phyloP scores from a whole-genome alignment of 2,329 filamentous ascomycete genomes.

The Clarireedia monteithiana region DNA sequence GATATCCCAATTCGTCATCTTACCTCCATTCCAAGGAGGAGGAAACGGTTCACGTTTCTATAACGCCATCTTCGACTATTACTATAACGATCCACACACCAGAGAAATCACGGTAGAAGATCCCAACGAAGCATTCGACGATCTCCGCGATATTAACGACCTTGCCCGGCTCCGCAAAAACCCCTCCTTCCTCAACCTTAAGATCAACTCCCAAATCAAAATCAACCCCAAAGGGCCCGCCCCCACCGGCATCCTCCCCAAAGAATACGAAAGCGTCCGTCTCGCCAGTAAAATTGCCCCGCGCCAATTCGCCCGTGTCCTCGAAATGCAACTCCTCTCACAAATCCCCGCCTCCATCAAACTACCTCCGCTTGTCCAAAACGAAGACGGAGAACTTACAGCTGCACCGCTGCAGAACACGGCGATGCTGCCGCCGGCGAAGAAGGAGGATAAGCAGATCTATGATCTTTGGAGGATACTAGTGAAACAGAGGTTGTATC shows the following conservation, averaged over 20 bases:
- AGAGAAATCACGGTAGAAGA: slow-evolving; percentile 89
- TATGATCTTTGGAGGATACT: slow-evolving; percentile 67
- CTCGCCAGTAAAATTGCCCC: slow-evolving; percentile 61
- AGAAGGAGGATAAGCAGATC: slow-evolving; percentile 48
- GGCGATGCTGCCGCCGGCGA: not conserved
- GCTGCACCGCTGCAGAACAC: too few relatives aligned
- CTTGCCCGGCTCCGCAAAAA: slow-evolving; percentile 53
- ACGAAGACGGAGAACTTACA: slow-evolving; percentile 19
- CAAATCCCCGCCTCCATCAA: slow-evolving; percentile 49
- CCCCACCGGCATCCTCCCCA: slow-evolving; percentile 48
- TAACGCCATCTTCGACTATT: slow-evolving; percentile 64
- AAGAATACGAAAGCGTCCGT: slow-evolving; percentile 49
- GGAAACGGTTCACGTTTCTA: slow-evolving; percentile 79
- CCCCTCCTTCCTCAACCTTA: slow-evolving; percentile 49
- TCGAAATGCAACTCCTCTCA: slow-evolving; percentile 69
- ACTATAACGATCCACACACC: slow-evolving; percentile 54
- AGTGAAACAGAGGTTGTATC: slow-evolving; percentile 70
- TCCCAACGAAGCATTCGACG: slow-evolving; percentile 79
- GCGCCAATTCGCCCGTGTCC: slow-evolving; percentile 66
- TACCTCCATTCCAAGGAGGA: slow-evolving; percentile 77
- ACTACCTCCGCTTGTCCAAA: slow-evolving; percentile 35
- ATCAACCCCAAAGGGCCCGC: slow-evolving; percentile 42
- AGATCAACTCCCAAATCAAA: slow-evolving; percentile 43
- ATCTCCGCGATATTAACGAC: slow-evolving; percentile 69
- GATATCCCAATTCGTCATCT: slow-evolving; percentile 87